Conservation (phyloP, 2,329 filamentous ascomycete species). For the Alternaria gaisen region DNA sequence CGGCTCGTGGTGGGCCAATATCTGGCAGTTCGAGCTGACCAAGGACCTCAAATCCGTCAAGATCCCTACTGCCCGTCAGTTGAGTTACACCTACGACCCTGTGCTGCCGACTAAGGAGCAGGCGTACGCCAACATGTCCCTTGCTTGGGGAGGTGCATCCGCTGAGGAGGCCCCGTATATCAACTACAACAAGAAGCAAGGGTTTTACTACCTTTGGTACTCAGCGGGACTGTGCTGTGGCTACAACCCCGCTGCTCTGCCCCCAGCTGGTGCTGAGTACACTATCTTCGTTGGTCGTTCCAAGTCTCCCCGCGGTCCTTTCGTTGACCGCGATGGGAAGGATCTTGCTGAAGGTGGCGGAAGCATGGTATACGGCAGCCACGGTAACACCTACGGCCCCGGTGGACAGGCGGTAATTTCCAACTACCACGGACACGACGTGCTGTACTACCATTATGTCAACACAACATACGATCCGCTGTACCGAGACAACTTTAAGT, state of each 20-base stretch:
- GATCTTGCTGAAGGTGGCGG: constrained; percentile 64
- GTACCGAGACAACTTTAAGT: constrained; percentile 3
- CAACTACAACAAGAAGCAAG: constrained; percentile 52
- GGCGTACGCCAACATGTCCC: constrained; percentile 24
- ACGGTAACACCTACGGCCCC: constrained; percentile 49
- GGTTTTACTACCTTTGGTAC: constrained; percentile 5
- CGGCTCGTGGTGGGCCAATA: constrained; percentile 67
- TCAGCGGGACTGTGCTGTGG: neutral
- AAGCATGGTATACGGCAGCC: constrained; percentile 64
- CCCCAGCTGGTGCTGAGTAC: constrained; percentile 63
- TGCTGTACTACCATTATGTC: constrained; percentile 32
- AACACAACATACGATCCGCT: constrained; percentile 1
- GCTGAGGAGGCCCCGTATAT: constrained; percentile 1
- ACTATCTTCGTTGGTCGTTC: constrained; percentile 68
- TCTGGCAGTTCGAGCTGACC: constrained; percentile 9
- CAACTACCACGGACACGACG: constrained; percentile 14
- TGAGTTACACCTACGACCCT: constrained; percentile 14
- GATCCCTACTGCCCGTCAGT: constrained; percentile 5
- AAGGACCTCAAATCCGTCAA: constrained; percentile 8
- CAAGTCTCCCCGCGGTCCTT: constrained; percentile 58
- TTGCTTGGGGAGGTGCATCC: neutral
- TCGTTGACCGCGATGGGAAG: constrained; percentile 44
- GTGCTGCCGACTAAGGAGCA: constrained; percentile 10
- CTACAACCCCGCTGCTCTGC: constrained; percentile 1
- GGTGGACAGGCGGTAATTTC: constrained; percentile 29